Conservation (phyloP, 192 early-diverging fungal genomes). For the Phycomyces nitens region DNA sequence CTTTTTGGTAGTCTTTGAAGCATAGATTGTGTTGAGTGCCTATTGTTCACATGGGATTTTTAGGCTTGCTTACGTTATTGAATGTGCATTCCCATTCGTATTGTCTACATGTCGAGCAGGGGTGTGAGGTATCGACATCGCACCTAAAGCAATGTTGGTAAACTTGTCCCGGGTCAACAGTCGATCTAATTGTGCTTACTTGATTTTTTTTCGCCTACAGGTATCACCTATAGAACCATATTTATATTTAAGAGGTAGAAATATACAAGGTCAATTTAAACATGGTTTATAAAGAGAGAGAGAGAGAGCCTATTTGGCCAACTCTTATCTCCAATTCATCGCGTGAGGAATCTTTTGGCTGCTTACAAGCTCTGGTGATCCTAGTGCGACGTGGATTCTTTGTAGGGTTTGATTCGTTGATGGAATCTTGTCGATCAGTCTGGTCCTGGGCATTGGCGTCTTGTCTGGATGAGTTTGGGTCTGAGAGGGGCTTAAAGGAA, state of each 20-base stretch:
- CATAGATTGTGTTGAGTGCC: too few relatives aligned
- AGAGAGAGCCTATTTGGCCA: too few relatives aligned
- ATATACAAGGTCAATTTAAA: neutral
- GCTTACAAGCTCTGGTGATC: conserved; percentile 27
- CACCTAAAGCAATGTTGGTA: conserved; percentile 15
- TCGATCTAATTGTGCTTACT: conserved; percentile 10
- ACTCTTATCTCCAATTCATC: too few relatives aligned
- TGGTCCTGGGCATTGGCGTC: too few relatives aligned
- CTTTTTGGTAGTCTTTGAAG: conserved; percentile 22
- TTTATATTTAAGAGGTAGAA: neutral
- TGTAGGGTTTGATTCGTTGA: neutral
- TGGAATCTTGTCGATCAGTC: too few relatives aligned
- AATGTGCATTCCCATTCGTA: conserved; percentile 35
- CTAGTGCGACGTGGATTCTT: conserved; percentile 11
- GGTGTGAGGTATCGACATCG: conserved; percentile 24
- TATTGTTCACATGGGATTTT: neutral
- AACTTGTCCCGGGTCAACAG: neutral
- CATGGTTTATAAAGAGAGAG: neutral
- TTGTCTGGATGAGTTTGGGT: too few relatives aligned
- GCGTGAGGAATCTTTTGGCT: too few relatives aligned
- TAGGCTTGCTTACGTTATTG: conserved; percentile 19
- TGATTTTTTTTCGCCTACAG: conserved; percentile 35
- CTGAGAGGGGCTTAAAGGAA: too few relatives aligned
- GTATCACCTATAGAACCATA: conserved; percentile 24
- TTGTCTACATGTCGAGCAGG: conserved; percentile 33